Conservation (phyloP, 305 asterid genomes). For the Rubia peregrina region DNA sequence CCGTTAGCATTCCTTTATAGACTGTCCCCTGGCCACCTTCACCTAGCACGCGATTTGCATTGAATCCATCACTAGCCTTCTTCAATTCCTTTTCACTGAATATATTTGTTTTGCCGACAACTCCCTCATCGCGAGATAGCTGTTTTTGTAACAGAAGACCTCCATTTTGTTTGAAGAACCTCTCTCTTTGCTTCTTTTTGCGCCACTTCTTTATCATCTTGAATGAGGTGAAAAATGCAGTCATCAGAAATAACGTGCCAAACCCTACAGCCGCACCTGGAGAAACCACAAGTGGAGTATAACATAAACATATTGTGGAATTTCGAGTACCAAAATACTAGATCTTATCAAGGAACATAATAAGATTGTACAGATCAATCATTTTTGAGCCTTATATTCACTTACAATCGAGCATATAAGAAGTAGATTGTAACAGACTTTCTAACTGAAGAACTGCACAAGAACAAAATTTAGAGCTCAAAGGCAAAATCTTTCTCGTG, state of each 20-base stretch:
- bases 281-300: background rate
- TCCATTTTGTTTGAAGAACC: slow-evolving; percentile 2
- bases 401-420: too few species aligned
- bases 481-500: too few species aligned
- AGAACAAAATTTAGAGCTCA: too few species aligned
- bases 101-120: background rate
- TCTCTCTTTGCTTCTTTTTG: background rate
- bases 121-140: background rate
- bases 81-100: background rate
- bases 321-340: too few species aligned
- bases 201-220: background rate
- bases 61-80: background rate
- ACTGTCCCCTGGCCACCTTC: background rate
- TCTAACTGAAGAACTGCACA: too few species aligned
- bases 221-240: background rate
- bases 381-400: too few species aligned
- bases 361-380: too few species aligned
- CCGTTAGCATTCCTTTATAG: background rate
- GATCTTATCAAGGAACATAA: too few species aligned
- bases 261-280: background rate
- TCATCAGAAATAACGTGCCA: background rate
- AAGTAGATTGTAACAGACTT: too few species aligned
- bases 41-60: background rate
- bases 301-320: too few species aligned
- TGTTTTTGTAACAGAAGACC: background rate